Evolutionary conservation across 2,329 filamentous ascomycete species (phyloP).

Genomic region (Aspergillus bombycis): DNA sequence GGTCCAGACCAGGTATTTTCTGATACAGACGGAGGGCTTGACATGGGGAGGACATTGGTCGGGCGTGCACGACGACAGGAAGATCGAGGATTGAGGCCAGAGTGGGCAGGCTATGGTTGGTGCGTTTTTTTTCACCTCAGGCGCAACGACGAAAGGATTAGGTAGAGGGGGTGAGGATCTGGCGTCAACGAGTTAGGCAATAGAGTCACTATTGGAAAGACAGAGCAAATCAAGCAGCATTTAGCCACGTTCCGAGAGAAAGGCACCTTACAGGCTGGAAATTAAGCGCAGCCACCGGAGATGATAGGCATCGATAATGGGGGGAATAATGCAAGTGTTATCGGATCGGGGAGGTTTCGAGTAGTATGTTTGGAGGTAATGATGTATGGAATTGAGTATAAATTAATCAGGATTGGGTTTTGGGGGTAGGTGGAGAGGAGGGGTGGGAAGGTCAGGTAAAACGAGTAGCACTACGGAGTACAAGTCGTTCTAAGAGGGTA

Average conservation of each 20-base stretch:
- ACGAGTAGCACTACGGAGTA: neutral
- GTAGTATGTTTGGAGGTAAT: neutral
- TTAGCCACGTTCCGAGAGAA: conserved; percentile 32
- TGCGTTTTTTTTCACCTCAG: conserved; percentile 14
- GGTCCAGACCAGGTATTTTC: conserved; percentile 44
- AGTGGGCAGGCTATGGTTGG: conserved; percentile 24
- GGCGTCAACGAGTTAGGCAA: conserved; percentile 28
- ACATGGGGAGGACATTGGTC: conserved; percentile 58
- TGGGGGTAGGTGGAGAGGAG: conserved; percentile 1
- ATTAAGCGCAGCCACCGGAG: conserved; percentile 12
- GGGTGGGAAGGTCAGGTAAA: conserved; percentile 3
- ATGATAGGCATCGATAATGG: conserved; percentile 19
- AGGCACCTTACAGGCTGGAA: conserved; percentile 35
- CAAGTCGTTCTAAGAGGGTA: neutral
- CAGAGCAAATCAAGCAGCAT: conserved; percentile 20
- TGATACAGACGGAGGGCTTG: conserved; percentile 49
- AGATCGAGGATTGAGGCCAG: conserved; percentile 17
- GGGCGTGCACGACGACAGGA: conserved; percentile 33
- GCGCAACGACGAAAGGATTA: conserved; percentile 12
- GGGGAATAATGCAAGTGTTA: conserved; percentile 9
- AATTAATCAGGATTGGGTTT: conserved; percentile 1
- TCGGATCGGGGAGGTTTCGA: conserved; percentile 2
- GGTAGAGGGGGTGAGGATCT: conserved; percentile 22
- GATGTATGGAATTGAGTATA: neutral
- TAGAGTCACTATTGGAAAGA: conserved; percentile 15